These are phyloP conservation scores for Yarrowia yakushimensis DNA, from an alignment of 805 yeast species.

Conservation along the genomic window DNA sequence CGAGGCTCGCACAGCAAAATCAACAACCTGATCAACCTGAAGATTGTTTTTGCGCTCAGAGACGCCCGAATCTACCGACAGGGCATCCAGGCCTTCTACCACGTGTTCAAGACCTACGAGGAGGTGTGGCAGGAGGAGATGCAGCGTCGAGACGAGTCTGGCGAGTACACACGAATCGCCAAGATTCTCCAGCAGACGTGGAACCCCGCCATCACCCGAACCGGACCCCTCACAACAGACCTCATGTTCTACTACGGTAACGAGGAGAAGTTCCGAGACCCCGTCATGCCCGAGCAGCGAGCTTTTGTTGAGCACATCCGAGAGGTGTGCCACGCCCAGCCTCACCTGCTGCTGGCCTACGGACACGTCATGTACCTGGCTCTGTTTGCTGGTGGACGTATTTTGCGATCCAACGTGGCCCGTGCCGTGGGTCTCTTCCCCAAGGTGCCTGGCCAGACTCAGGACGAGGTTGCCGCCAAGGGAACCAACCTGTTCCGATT, in stretches of 20 bases:
- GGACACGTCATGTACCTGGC: conserved; percentile 84
- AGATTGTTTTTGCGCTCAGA: conserved; percentile 69
- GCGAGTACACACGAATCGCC: conserved; percentile 36
- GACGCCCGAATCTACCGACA: conserved; percentile 76
- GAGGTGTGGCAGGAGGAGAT: conserved; percentile 33
- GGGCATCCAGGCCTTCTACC: conserved; percentile 55
- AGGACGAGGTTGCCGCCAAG: conserved; percentile 54
- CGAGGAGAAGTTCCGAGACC: conserved; percentile 54
- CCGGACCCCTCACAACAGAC: conserved; percentile 55
- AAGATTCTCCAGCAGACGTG: conserved; percentile 57
- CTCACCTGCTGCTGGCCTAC: conserved; percentile 70
- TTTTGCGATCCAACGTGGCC: conserved; percentile 63
- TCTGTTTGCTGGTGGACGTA: conserved; percentile 79
- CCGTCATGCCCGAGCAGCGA: conserved; percentile 59
- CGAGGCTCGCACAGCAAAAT: conserved; percentile 62
- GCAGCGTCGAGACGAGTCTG: conserved; percentile 25
- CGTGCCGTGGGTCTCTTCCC: conserved; percentile 74
- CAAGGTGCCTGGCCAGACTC: conserved; percentile 60
- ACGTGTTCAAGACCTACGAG: conserved; percentile 34
- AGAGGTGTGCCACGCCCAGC: conserved; percentile 53
- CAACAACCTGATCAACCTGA: conserved; percentile 63
- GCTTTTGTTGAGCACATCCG: conserved; percentile 60
- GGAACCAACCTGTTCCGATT: conserved; percentile 74
- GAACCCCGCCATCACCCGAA: conserved; percentile 68
- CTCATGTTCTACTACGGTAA: conserved; percentile 59